These are phyloP conservation scores for Raffaelea albimanens DNA, from an alignment of 2,329 filamentous ascomycete species.

Conservation along the genomic window DNA sequence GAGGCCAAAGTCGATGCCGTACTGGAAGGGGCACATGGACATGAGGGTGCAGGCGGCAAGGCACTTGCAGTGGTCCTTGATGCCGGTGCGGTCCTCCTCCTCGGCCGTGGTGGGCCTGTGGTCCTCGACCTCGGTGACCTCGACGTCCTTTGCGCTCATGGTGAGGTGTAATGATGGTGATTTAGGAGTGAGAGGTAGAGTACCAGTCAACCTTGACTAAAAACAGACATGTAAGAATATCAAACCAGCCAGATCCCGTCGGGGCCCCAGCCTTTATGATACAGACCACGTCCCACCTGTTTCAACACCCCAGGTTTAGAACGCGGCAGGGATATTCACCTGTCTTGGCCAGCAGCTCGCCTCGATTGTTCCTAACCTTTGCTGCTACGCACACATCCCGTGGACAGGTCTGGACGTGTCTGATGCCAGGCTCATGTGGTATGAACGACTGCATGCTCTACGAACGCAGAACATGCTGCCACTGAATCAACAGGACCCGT, in stretches of 20 bases:
- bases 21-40: constrained; percentile 40
- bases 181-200: too few species aligned
- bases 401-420: background rate
- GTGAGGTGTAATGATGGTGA: background rate
- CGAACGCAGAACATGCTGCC: too few species aligned
- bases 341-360: background rate
- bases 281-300: too few species aligned
- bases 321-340: too few species aligned
- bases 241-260: too few species aligned
- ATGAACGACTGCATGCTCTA: too few species aligned
- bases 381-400: background rate
- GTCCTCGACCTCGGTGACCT: constrained; percentile 4
- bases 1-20: constrained; percentile 39
- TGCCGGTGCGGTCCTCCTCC: constrained; percentile 10
- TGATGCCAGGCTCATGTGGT: background rate
- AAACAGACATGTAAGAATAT: too few species aligned
- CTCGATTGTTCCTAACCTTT: background rate
- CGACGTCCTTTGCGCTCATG: background rate
- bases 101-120: background rate
- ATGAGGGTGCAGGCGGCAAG: constrained; percentile 34
- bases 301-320: too few species aligned
- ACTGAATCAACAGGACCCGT: too few species aligned
- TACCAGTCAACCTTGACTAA: too few species aligned
- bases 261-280: too few species aligned
- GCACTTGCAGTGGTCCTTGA: constrained; percentile 22